Evolutionary conservation across 2,329 filamentous ascomycete species (phyloP).

Genomic region (Colletotrichum viniferum): DNA sequence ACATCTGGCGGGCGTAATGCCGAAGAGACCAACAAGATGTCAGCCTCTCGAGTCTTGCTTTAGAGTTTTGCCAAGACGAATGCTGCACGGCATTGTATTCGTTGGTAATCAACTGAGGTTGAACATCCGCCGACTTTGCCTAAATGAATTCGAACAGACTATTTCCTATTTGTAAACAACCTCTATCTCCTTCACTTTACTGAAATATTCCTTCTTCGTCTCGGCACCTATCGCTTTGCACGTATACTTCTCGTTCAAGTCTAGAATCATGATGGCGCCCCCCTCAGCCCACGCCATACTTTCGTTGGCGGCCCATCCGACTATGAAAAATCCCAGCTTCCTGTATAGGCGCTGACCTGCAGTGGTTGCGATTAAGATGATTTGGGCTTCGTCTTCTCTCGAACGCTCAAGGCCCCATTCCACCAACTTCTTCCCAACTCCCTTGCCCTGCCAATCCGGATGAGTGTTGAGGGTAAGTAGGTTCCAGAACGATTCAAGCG

Average conservation of each 20-base stretch:
- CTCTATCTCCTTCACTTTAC: not conserved
- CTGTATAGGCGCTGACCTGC: not conserved
- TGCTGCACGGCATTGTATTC: not conserved
- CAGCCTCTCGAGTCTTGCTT: not conserved
- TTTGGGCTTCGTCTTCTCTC: not conserved
- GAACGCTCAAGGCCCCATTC: not conserved
- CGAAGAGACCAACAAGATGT: not conserved
- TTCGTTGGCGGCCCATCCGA: not conserved
- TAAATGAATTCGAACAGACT: not conserved
- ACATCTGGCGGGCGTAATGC: not conserved
- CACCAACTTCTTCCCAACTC: not conserved
- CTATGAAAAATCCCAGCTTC: not conserved
- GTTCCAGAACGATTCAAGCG: not conserved
- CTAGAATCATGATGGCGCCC: not conserved
- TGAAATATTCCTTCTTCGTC: not conserved
- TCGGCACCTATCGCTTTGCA: not conserved
- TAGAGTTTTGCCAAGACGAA: not conserved
- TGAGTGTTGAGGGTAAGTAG: not conserved
- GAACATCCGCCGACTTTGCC: not conserved
- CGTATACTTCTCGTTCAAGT: not conserved
- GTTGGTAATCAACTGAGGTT: not conserved
- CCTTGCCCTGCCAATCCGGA: not conserved
- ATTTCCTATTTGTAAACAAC: not conserved
- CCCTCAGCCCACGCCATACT: not conserved
- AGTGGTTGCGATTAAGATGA: not conserved